Conservation (phyloP, 108 stramenopile species). For the Nitzschia sp. region DNA sequence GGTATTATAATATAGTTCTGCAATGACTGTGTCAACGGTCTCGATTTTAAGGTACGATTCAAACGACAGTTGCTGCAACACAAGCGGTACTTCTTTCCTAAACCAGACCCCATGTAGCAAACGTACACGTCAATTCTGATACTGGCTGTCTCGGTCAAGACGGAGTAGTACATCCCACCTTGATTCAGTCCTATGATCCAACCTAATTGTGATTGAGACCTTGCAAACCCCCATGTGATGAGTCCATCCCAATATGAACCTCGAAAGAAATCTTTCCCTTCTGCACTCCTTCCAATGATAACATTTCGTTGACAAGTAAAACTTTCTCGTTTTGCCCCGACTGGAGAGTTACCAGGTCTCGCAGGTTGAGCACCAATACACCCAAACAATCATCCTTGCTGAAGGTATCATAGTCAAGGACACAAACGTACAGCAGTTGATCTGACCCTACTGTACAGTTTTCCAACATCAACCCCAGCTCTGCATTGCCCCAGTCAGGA, state of each 20-base stretch:
- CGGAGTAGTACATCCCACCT: too few species aligned
- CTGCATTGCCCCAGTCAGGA: constrained; percentile 25
- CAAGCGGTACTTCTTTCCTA: too few species aligned
- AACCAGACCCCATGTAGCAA: too few species aligned
- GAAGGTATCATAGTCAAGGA: constrained; percentile 52
- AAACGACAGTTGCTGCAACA: too few species aligned
- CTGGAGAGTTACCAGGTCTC: constrained; percentile 20
- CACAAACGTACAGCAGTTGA: constrained; percentile 45
- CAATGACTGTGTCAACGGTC: too few species aligned
- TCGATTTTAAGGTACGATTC: too few species aligned
- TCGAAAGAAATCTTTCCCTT: constrained; percentile 16
- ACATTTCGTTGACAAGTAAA: background rate
- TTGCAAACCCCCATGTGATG: background rate
- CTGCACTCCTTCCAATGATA: constrained; percentile 4
- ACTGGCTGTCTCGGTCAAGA: too few species aligned
- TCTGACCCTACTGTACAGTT: constrained; percentile 20
- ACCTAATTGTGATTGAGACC: too few species aligned
- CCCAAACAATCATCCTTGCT: constrained; percentile 55
- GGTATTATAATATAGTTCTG: too few species aligned
- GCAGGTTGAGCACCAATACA: constrained; percentile 48
- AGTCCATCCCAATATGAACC: background rate
- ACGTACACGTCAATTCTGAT: too few species aligned
- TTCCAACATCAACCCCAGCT: constrained; percentile 9
- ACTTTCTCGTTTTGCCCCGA: constrained; percentile 1
- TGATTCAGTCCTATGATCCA: too few species aligned